Percentiles rank a stretch among this genome's conserved stretches.
Evolutionary conservation across 2,329 filamentous ascomycete genomes (phyloP).

Genomic region (Ilyonectria robusta): DNA sequence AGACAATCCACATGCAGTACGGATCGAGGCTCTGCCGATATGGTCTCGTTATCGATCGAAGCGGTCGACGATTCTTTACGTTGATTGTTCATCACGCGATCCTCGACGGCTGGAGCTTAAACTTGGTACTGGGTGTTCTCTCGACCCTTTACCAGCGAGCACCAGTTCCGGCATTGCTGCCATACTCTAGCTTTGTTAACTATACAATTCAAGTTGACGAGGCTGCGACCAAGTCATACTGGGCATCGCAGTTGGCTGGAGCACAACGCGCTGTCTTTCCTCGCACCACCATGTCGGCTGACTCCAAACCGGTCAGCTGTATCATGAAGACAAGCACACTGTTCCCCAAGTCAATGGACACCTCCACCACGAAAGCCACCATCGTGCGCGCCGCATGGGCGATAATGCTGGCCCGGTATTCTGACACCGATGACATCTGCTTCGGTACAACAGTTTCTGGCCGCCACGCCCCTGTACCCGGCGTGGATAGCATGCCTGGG

Average conservation of each 20-base stretch:
- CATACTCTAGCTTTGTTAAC: constrained; percentile 7
- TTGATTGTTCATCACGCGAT: constrained; percentile 42
- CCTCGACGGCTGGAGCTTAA: constrained; percentile 44
- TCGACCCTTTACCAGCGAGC: background rate
- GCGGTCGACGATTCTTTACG: constrained; percentile 2
- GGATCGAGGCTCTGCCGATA: constrained; percentile 9
- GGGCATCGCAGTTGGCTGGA: constrained; percentile 4
- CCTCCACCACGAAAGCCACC: constrained; percentile 9
- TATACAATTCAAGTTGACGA: background rate
- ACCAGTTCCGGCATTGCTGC: background rate
- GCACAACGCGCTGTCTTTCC: constrained; percentile 11
- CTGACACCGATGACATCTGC: constrained; percentile 10
- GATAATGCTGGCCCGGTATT: constrained; percentile 8
- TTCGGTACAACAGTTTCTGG: constrained; percentile 16
- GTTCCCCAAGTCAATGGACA: constrained; percentile 4
- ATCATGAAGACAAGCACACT: constrained; percentile 1
- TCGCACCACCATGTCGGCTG: background rate
- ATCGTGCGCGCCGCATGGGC: constrained; percentile 15
- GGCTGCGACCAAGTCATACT: background rate
- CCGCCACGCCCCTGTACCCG: constrained; percentile 37
- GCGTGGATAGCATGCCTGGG: constrained; percentile 51
- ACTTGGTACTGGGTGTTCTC: background rate
- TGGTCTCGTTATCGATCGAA: constrained; percentile 5
- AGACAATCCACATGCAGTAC: constrained; percentile 9
- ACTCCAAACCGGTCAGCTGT: constrained; percentile 6